These are phyloP conservation scores for Pelargonium myrrhifolium DNA, from an alignment of 441 rosid genomes.

Conservation along the genomic window DNA sequence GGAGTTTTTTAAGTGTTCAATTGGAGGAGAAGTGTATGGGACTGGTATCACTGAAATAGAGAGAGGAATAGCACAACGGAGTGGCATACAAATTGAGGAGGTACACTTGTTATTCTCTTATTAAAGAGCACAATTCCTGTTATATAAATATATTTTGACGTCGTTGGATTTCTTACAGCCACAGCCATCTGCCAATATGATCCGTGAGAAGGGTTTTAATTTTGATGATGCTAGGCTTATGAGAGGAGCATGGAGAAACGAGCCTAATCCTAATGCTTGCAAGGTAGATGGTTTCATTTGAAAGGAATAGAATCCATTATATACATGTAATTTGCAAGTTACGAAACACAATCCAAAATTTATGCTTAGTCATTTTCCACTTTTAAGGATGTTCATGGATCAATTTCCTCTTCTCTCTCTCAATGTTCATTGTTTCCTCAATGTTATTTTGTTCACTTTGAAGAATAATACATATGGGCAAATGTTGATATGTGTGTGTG, in stretches of 20 bases:
- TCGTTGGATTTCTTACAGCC: constrained; percentile 30
- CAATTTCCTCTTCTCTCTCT: neutral
- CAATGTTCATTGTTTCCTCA: neutral
- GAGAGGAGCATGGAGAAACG: constrained; percentile 83
- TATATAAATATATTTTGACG: neutral
- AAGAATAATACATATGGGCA: no score
- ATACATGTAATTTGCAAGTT: neutral
- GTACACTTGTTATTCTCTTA: constrained; percentile 26
- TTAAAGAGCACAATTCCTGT: neutral
- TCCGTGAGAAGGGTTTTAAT: constrained; percentile 87
- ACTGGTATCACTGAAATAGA: constrained; percentile 93
- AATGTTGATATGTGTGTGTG: no score
- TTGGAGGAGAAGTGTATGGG: constrained; percentile 96
- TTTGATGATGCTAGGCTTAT: constrained; percentile 87
- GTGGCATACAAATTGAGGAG: constrained; percentile 63
- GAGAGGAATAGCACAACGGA: constrained; percentile 65
- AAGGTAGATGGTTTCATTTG: constrained; percentile 42
- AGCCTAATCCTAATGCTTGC: constrained; percentile 57
- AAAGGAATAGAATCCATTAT: constrained; percentile 7
- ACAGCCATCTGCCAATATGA: constrained; percentile 37
- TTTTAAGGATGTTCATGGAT: neutral
- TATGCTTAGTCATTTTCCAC: neutral
- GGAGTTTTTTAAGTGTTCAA: constrained; percentile 99
- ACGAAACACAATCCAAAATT: neutral
- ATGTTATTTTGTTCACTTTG: neutral